Percentiles rank a stretch among this genome's conserved stretches.
phyloP scores from a whole-genome alignment of 768 basidiomycete genomes.

The Russula virescens region DNA sequence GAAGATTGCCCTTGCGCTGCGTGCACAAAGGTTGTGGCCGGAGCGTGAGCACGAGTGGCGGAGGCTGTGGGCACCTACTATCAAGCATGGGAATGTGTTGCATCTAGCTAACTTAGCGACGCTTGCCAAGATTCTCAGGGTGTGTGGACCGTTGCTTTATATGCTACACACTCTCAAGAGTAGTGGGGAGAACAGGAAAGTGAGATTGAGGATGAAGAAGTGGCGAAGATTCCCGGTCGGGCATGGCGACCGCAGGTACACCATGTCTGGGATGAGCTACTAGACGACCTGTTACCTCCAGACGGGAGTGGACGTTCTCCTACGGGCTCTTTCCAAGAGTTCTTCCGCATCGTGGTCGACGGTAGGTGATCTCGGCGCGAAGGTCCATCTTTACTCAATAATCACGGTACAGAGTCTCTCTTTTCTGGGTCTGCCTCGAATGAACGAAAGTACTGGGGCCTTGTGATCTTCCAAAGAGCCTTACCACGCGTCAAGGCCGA shows the following conservation, averaged over 20 bases:
- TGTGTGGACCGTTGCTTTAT: constrained; percentile 28
- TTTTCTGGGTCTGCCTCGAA: constrained; percentile 80
- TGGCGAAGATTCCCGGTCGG: constrained; percentile 45
- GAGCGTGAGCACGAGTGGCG: constrained; percentile 57
- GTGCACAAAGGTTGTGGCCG: constrained; percentile 56
- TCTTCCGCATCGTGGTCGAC: constrained; percentile 88
- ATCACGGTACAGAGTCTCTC: constrained; percentile 57
- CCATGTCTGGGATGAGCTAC: constrained; percentile 82
- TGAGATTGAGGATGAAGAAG: constrained; percentile 48
- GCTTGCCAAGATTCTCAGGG: constrained; percentile 78
- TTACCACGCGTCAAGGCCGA: constrained; percentile 57
- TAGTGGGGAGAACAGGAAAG: constrained; percentile 21
- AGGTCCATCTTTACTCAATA: neutral
- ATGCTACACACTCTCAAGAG: neutral
- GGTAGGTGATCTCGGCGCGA: constrained; percentile 42
- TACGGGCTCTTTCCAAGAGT: constrained; percentile 77
- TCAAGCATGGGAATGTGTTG: constrained; percentile 70
- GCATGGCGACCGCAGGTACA: constrained; percentile 89
- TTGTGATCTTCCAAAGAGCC: constrained; percentile 81
- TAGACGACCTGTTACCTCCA: constrained; percentile 65
- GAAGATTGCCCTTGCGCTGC: constrained; percentile 75
- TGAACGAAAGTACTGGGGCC: constrained; percentile 94
- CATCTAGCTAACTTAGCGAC: constrained; percentile 62
- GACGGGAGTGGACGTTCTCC: constrained; percentile 33
- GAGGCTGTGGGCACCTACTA: constrained; percentile 56